phyloP scores from a whole-genome alignment of 2,329 filamentous ascomycete genomes.

The Dichotomopilus funicola region DNA sequence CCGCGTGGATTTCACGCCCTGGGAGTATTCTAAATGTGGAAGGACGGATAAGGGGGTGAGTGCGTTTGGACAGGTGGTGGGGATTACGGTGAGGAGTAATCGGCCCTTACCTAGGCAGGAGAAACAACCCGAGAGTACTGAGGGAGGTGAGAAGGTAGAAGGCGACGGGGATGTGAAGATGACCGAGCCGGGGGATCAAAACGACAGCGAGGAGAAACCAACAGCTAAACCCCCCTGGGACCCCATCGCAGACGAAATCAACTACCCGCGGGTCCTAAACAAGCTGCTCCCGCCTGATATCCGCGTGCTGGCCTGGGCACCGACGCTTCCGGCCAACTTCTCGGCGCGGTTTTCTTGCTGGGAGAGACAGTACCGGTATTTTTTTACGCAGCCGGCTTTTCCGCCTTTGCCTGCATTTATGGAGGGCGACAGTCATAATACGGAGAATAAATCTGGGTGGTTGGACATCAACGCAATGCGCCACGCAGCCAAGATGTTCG shows the following conservation, averaged over 20 bases:
- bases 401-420: slow-evolving; percentile 54
- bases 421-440: too few species aligned
- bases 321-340: slow-evolving; percentile 69
- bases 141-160: not conserved
- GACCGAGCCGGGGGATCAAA: slow-evolving; percentile 7
- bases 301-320: slow-evolving; percentile 87
- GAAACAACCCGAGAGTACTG: not conserved
- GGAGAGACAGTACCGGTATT: slow-evolving; percentile 89
- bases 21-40: slow-evolving; percentile 91
- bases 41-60: slow-evolving; percentile 90
- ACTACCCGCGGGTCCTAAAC: slow-evolving; percentile 79
- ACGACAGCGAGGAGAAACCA: not conserved
- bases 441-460: too few species aligned
- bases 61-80: slow-evolving; percentile 93
- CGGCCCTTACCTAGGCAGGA: slow-evolving; percentile 44
- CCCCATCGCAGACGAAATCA: slow-evolving; percentile 71
- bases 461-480: slow-evolving; percentile 85
- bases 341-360: slow-evolving; percentile 89
- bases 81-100: slow-evolving; percentile 73
- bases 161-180: slow-evolving; percentile 6
- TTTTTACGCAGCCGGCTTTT: slow-evolving; percentile 93
- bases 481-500: slow-evolving; percentile 68
- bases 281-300: slow-evolving; percentile 84
- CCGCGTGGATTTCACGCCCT: slow-evolving; percentile 70
- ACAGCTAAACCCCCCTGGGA: slow-evolving; percentile 26